These are phyloP conservation scores for Lizanozyma gosingica DNA, from an alignment of 1,139 yeast species.

Conservation along the genomic window DNA sequence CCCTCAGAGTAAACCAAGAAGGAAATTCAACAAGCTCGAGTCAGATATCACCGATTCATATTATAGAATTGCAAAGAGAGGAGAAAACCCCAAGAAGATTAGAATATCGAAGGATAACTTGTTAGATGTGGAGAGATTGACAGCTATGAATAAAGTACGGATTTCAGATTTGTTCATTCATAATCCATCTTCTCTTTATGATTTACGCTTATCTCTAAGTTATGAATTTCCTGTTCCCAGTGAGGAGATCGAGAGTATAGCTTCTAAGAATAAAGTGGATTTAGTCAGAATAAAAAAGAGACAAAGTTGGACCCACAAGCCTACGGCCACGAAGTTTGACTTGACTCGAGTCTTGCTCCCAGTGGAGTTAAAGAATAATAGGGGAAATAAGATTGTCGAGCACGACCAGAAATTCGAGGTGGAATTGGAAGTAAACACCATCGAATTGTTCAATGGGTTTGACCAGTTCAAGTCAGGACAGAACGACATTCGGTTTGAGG, in stretches of 20 bases:
- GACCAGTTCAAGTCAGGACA: slow-evolving; percentile 36
- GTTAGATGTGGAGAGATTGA: slow-evolving; percentile 54
- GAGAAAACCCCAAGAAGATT: slow-evolving; percentile 50
- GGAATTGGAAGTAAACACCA: slow-evolving; percentile 67
- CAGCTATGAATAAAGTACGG: slow-evolving; percentile 65
- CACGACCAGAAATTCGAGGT: slow-evolving; percentile 44
- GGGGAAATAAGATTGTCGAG: slow-evolving; percentile 29
- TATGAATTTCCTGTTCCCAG: slow-evolving; percentile 64
- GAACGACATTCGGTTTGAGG: slow-evolving; percentile 62
- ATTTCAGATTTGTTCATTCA: slow-evolving; percentile 62
- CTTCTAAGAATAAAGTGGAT: slow-evolving; percentile 34
- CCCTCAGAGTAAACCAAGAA: slow-evolving; percentile 21
- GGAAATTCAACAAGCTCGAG: slow-evolving; percentile 33
- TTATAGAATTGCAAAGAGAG: slow-evolving; percentile 26
- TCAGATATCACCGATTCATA: slow-evolving; percentile 35
- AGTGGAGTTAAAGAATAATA: slow-evolving; percentile 33
- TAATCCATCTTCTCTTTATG: slow-evolving; percentile 72
- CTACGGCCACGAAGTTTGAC: slow-evolving; percentile 66
- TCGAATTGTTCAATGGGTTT: slow-evolving; percentile 55
- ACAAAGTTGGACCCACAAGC: slow-evolving; percentile 52
- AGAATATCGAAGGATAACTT: slow-evolving; percentile 56
- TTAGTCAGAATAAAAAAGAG: slow-evolving; percentile 55
- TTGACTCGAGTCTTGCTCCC: slow-evolving; percentile 53
- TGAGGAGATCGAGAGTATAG: slow-evolving; percentile 37
- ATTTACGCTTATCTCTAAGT: slow-evolving; percentile 65